These are phyloP conservation scores for Barbarea vulgaris DNA, from an alignment of 345 rosid species.

Conservation along the genomic window DNA sequence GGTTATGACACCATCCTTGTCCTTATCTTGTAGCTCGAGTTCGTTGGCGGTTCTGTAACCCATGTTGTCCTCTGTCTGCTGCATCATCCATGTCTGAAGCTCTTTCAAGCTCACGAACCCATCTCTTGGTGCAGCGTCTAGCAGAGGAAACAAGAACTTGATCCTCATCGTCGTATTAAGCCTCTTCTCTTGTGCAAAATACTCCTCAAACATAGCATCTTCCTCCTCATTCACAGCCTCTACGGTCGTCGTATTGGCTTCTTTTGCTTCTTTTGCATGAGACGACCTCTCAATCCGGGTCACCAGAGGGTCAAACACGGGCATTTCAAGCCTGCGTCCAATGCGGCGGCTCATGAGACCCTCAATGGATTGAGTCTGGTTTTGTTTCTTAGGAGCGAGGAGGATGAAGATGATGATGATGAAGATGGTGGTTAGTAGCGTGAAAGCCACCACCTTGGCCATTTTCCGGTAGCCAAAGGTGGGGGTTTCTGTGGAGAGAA, in stretches of 20 bases:
- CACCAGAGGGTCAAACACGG: constrained; percentile 64
- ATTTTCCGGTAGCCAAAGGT: constrained; percentile 45
- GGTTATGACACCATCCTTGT: constrained; percentile 58
- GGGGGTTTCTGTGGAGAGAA: constrained; percentile 27
- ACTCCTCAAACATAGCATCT: constrained; percentile 36
- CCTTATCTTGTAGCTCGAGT: constrained; percentile 48
- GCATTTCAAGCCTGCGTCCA: constrained; percentile 44
- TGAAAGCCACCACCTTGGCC: constrained; percentile 70
- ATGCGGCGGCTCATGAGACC: constrained; percentile 51
- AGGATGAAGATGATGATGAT: constrained; percentile 32
- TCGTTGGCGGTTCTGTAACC: constrained; percentile 50
- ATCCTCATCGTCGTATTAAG: constrained; percentile 64
- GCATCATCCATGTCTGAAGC: constrained; percentile 61
- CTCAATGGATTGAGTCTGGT: constrained; percentile 2
- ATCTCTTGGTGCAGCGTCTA: constrained; percentile 59
- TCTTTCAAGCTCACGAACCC: constrained; percentile 55
- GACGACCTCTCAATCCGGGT: constrained; percentile 45
- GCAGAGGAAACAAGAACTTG: constrained; percentile 59
- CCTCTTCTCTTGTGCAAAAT: constrained; percentile 46
- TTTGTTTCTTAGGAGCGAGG: constrained; percentile 33
- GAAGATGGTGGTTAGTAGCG: constrained; percentile 49
- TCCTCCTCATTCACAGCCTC: constrained; percentile 19
- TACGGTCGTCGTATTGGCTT: not conserved
- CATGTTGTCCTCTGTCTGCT: constrained; percentile 55
- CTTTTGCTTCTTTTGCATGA: constrained; percentile 30